These are phyloP conservation scores for Clavispora carvajalis DNA, from an alignment of 805 yeast species.

Conservation along the genomic window DNA sequence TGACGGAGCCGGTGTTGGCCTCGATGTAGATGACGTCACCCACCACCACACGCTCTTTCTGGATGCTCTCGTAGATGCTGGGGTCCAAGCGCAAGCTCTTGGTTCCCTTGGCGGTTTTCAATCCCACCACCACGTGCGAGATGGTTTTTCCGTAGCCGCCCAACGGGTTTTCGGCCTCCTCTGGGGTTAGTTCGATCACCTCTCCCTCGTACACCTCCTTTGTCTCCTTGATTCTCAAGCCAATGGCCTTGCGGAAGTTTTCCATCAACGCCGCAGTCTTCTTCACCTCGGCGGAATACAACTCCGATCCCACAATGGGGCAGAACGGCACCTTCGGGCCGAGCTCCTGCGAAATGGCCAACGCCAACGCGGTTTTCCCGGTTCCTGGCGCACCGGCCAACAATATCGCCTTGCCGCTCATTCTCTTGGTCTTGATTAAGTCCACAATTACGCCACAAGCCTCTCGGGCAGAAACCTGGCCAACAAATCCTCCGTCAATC, in stretches of 20 bases:
- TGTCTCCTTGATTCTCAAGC: slow-evolving; percentile 91
- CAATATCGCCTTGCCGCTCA: slow-evolving; percentile 93
- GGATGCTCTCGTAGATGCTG: slow-evolving; percentile 86
- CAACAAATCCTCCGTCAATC: slow-evolving; percentile 85
- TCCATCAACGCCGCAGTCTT: slow-evolving; percentile 96
- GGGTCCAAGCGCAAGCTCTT: slow-evolving; percentile 88
- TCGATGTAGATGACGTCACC: slow-evolving; percentile 98
- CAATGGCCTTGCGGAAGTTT: slow-evolving; percentile 93
- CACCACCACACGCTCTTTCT: slow-evolving; percentile 87
- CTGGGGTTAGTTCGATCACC: slow-evolving; percentile 91
- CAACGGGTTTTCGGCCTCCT: slow-evolving; percentile 92
- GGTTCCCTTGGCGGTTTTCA: slow-evolving; percentile 88
- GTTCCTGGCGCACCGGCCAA: slow-evolving; percentile 98
- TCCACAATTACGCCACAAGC: slow-evolving; percentile 96
- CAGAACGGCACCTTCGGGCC: slow-evolving; percentile 98
- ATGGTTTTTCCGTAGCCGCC: slow-evolving; percentile 98
- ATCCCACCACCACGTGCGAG: slow-evolving; percentile 87
- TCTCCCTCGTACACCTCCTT: slow-evolving; percentile 98
- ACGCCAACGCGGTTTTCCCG: slow-evolving; percentile 95
- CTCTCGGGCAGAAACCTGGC: slow-evolving; percentile 71
- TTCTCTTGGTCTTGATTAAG: slow-evolving; percentile 82
- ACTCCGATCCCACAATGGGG: slow-evolving; percentile 92
- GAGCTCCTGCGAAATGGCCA: slow-evolving; percentile 91
- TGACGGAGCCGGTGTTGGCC: slow-evolving; percentile 95
- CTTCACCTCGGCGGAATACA: slow-evolving; percentile 93